Evolutionary conservation across 805 yeast species (phyloP), one percentile per base, ranked within the genome.

Genomic region (Candida incommunis): DNA sequence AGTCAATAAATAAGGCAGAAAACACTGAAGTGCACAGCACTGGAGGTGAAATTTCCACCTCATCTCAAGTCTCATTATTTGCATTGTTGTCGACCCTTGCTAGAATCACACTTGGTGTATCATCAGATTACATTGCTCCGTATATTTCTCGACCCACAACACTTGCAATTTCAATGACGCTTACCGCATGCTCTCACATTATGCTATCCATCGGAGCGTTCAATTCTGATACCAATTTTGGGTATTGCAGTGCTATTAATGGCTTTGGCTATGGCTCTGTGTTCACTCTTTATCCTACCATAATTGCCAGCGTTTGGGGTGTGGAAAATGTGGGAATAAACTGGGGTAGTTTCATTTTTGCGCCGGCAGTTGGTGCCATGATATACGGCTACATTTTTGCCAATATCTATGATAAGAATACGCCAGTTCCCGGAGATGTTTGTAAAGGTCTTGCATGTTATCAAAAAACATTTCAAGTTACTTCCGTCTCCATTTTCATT

Each of bases 281-380:
- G 3, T 90, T 85, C 65, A 87, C 97, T 0, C 63, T 85, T 3
- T 83, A 78, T 53, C 97, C 98, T 2, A 82, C 95, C 0, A 70
- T 87, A 13, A 76, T 87, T 15, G 80, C 94, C 1, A 69, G 80
- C 3, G 75, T 83, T 2, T 92, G 95, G 87, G 96, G 96, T 0
- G 72, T 82, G 21, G 87, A 82, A 40, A 72, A 83, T 26, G 76
- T 90, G 62, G 97, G 96, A 0, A 82, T 95, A 2, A 82, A 90
- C 1, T 90, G 95, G 85, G 96, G 96, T 2, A 67, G 82, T 22
- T 83, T 86, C 59, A 80, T 86, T 73, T 70, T 83, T 27, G 92
- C 94, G 0, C 95, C 96, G 2, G 95, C 96, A 0, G 50, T 84
- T 2, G 95, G 95, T 1, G 69, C 90, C 1, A 67, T 82, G 3